A percentile compares a stretch with the other conserved stretches of the same genome.
phyloP scores from a whole-genome alignment of 495 filamentous ascomycete species.

The Viridothelium virens region DNA sequence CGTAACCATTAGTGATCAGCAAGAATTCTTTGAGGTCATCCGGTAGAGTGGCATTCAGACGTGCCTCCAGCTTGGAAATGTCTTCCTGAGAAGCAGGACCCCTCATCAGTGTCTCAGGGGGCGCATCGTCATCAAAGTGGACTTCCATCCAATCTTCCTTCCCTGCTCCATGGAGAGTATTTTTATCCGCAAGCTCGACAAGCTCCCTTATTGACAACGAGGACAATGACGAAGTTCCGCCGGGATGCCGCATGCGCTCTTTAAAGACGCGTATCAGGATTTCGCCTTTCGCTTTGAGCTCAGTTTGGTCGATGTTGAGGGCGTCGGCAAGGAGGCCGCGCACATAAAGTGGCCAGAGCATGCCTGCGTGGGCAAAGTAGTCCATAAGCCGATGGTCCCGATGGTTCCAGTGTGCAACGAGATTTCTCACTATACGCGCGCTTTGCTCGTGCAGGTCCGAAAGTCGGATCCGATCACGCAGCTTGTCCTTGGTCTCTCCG shows the following conservation, averaged over 20 bases:
- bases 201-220: conserved; percentile 12
- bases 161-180: neutral
- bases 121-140: too few relatives aligned
- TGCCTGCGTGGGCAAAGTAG: conserved; percentile 5
- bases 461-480: neutral
- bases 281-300: neutral
- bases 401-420: neutral
- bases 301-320: conserved; percentile 8
- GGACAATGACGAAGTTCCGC: neutral
- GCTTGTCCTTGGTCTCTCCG: too few relatives aligned
- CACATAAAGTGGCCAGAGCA: conserved; percentile 15
- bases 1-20: conserved; percentile 17
- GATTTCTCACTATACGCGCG: neutral
- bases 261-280: conserved; percentile 13
- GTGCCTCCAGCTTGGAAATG: conserved; percentile 15
- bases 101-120: conserved; percentile 16
- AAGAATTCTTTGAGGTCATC: conserved; percentile 23
- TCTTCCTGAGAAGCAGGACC: conserved; percentile 12
- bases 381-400: conserved; percentile 7
- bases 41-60: conserved; percentile 12
- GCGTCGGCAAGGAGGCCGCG: conserved; percentile 14
- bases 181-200: conserved; percentile 12
- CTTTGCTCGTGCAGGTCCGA: conserved; percentile 9
- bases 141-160: conserved; percentile 4
- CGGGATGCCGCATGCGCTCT: conserved; percentile 6